Conservation (phyloP, 2,329 filamentous ascomycete genomes). For the Aspergillus quadrilineatus region DNA sequence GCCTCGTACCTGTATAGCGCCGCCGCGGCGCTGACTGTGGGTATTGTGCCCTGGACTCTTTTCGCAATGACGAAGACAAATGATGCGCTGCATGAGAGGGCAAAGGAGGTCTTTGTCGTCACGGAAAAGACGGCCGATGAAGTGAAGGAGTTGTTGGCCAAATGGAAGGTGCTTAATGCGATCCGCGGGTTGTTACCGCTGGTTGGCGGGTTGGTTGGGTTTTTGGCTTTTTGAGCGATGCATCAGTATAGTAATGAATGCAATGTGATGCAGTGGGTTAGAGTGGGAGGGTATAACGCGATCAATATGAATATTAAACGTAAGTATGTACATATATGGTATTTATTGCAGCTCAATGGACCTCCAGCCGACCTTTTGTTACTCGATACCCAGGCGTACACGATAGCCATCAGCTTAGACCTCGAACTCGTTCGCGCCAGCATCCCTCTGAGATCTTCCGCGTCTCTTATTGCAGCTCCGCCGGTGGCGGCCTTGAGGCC, state of each 20-base stretch:
- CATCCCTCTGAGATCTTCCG: too few relatives aligned
- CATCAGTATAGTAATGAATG: neutral
- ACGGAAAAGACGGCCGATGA: slow-evolving; percentile 6
- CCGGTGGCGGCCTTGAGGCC: neutral
- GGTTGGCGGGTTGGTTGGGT: slow-evolving; percentile 13
- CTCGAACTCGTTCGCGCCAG: too few relatives aligned
- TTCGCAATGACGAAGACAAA: slow-evolving; percentile 31
- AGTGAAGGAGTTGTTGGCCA: slow-evolving; percentile 13
- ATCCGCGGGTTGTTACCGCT: slow-evolving; percentile 17
- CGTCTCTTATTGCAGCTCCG: neutral
- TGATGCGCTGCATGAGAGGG: slow-evolving; percentile 23
- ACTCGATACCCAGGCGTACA: too few relatives aligned
- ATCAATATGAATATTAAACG: too few relatives aligned
- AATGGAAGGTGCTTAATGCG: slow-evolving; percentile 17
- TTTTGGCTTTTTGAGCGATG: neutral
- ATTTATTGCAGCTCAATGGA: too few relatives aligned
- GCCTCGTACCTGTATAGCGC: slow-evolving; percentile 22
- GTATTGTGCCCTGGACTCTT: slow-evolving; percentile 36
- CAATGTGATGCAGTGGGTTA: neutral
- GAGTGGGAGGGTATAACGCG: neutral
- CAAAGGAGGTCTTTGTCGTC: neutral
- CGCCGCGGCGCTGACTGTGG: slow-evolving; percentile 30
- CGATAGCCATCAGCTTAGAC: too few relatives aligned
- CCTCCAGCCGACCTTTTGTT: too few relatives aligned
- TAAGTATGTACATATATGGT: too few relatives aligned